Conservation (phyloP, 257 asterid genomes). For the Plantago ovata region DNA sequence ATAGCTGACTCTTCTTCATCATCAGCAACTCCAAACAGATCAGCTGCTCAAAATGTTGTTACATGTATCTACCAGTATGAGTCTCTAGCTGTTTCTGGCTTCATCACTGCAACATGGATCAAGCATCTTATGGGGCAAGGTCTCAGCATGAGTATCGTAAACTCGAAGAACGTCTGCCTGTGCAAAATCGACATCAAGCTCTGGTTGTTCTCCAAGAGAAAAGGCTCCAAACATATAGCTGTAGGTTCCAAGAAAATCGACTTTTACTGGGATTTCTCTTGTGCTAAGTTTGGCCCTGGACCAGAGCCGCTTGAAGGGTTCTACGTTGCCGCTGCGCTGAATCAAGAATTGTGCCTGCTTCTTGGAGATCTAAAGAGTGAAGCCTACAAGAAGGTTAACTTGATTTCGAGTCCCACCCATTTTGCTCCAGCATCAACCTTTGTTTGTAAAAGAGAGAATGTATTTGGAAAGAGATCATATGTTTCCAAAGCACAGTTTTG, state of each 20-base stretch:
- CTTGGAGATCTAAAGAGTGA: constrained; percentile 48
- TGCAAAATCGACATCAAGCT: constrained; percentile 63
- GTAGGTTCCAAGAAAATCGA: constrained; percentile 31
- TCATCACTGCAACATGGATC: constrained; percentile 59
- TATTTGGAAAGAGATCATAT: constrained; percentile 51
- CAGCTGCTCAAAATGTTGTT: constrained; percentile 50
- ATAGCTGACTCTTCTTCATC: constrained; percentile 42
- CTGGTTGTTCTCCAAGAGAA: constrained; percentile 61
- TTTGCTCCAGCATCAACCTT: constrained; percentile 30
- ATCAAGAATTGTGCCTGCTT: constrained; percentile 44
- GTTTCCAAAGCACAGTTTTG: constrained; percentile 46
- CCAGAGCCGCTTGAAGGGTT: constrained; percentile 67
- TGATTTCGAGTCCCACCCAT: constrained; percentile 18
- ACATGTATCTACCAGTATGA: constrained; percentile 44
- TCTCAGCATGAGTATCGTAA: constrained; percentile 40
- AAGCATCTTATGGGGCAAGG: constrained; percentile 61
- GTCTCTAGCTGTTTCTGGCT: constrained; percentile 36
- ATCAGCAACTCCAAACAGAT: constrained; percentile 23
- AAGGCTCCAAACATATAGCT: constrained; percentile 40
- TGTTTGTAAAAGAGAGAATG: constrained; percentile 49
- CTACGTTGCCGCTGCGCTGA: constrained; percentile 41
- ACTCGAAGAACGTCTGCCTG: constrained; percentile 29
- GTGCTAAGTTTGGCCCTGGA: constrained; percentile 60
- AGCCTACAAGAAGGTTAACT: constrained; percentile 30
- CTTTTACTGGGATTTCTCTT: constrained; percentile 61